Percentiles rank a stretch among this genome's conserved stretches.
Conservation (phyloP, 1,284 basidiomycete species). For the Amylostereum areolatum region DNA sequence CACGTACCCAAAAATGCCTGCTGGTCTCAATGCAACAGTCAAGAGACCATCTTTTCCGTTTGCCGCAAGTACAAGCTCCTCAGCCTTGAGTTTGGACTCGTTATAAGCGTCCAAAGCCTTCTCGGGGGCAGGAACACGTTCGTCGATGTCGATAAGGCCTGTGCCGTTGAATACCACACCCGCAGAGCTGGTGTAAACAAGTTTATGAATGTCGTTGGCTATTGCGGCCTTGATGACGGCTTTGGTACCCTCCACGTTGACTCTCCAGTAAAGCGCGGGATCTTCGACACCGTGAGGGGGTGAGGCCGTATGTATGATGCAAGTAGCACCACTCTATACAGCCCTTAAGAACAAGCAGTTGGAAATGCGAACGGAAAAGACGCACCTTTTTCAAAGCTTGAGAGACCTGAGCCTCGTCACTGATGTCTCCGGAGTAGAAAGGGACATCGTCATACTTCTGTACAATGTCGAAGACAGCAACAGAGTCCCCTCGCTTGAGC, state of each 20-base stretch:
- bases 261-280: conserved; percentile 79
- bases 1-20: conserved; percentile 93
- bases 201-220: conserved; percentile 69
- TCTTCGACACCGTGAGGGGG: conserved; percentile 74
- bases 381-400: conserved; percentile 71
- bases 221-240: conserved; percentile 81
- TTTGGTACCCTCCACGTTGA: conserved; percentile 91
- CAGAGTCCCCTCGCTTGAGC: conserved; percentile 71
- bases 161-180: conserved; percentile 88
- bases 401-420: conserved; percentile 66
- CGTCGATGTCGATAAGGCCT: conserved; percentile 85
- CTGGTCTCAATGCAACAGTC: conserved; percentile 88
- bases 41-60: conserved; percentile 80
- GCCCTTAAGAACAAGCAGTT: conserved; percentile 6
- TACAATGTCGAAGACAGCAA: conserved; percentile 85
- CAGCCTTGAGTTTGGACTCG: conserved; percentile 92
- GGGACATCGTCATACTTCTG: conserved; percentile 82
- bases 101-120: conserved; percentile 90
- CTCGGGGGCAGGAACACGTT: conserved; percentile 76
- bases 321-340: conserved; percentile 68
- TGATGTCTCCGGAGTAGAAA: conserved; percentile 85
- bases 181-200: conserved; percentile 94
- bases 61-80: conserved; percentile 78
- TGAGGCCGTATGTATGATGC: conserved; percentile 95
- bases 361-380: conserved; percentile 11